A percentile compares a stretch with the other conserved stretches of the same genome.
Conservation (phyloP, 1,284 basidiomycete genomes). For the Ustilago xerochloae region DNA sequence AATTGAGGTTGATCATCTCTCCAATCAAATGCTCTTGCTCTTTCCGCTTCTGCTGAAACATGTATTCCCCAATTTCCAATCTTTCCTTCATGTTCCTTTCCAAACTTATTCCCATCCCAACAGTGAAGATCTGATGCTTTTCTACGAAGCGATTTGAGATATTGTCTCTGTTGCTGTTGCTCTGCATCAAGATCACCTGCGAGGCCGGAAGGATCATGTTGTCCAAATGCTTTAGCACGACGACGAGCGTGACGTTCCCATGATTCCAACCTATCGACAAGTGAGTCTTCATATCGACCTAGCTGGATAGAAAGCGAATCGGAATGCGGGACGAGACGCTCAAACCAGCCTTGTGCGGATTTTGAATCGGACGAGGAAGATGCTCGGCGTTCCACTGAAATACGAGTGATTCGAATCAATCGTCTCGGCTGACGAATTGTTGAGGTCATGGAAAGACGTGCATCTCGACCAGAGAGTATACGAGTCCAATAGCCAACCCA, state of each 20-base stretch:
- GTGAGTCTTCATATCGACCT: constrained; percentile 42
- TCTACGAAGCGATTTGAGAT: constrained; percentile 36
- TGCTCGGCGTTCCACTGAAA: constrained; percentile 33
- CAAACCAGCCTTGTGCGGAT: constrained; percentile 2
- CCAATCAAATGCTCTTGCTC: constrained; percentile 57
- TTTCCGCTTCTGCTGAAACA: constrained; percentile 52
- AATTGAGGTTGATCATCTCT: constrained; percentile 45
- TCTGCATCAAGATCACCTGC: constrained; percentile 41
- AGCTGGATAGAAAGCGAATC: constrained; percentile 52
- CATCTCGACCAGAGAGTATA: constrained; percentile 47
- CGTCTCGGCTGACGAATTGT: constrained; percentile 27
- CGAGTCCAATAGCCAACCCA: constrained; percentile 60
- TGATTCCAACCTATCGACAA: constrained; percentile 48
- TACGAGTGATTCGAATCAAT: constrained; percentile 48
- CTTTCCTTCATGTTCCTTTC: constrained; percentile 27
- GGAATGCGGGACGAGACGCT: constrained; percentile 40
- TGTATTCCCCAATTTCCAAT: constrained; percentile 57
- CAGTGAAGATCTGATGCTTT: constrained; percentile 32
- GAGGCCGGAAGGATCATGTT: constrained; percentile 41
- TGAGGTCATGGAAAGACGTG: constrained; percentile 38
- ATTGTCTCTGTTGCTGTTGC: constrained; percentile 26
- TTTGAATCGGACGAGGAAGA: background rate
- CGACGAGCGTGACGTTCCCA: constrained; percentile 57
- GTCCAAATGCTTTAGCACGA: constrained; percentile 47
- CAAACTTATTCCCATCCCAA: constrained; percentile 42